These are phyloP conservation scores for Aristolochia contorta DNA, from an alignment of 164 flowering plant species.

Conservation along the genomic window DNA sequence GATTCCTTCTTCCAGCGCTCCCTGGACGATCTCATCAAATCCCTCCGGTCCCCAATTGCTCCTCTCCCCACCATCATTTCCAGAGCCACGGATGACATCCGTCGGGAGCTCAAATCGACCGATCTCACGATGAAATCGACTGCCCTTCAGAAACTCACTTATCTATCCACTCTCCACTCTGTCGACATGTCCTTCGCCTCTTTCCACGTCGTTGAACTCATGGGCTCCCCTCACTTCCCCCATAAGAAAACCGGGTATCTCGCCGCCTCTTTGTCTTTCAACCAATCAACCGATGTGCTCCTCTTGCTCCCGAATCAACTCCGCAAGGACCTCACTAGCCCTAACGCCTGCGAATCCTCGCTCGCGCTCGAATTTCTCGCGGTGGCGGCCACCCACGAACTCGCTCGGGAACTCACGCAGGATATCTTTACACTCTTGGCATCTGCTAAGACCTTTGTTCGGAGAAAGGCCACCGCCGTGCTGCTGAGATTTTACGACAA, in stretches of 20 bases:
- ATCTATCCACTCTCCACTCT: conserved; percentile 52
- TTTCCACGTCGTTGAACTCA: conserved; percentile 69
- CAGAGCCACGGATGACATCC: conserved; percentile 64
- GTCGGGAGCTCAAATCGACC: conserved; percentile 73
- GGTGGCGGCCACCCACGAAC: conserved; percentile 44
- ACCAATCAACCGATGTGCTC: conserved; percentile 54
- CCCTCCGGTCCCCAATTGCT: conserved; percentile 45
- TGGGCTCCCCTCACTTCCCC: conserved; percentile 45
- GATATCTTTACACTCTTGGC: conserved; percentile 55
- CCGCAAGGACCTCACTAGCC: conserved; percentile 60
- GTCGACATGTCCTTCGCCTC: conserved; percentile 78
- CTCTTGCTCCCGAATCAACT: conserved; percentile 78
- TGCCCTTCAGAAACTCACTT: conserved; percentile 81
- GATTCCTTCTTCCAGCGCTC: conserved; percentile 78
- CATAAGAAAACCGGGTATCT: conserved; percentile 64
- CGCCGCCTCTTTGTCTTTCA: conserved; percentile 66
- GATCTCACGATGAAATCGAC: conserved; percentile 60
- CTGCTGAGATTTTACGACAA: conserved; percentile 51
- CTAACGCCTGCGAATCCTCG: conserved; percentile 44
- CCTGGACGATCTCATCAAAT: conserved; percentile 77
- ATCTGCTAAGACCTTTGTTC: conserved; percentile 37
- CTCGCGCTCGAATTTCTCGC: conserved; percentile 64
- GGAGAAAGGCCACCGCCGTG: conserved; percentile 62
- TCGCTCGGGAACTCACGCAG: conserved; percentile 65
- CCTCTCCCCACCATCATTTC: conserved; percentile 45